Evolutionary conservation across 2,329 filamentous ascomycete genomes (phyloP).

Genomic region (Pyricularia grisea): DNA sequence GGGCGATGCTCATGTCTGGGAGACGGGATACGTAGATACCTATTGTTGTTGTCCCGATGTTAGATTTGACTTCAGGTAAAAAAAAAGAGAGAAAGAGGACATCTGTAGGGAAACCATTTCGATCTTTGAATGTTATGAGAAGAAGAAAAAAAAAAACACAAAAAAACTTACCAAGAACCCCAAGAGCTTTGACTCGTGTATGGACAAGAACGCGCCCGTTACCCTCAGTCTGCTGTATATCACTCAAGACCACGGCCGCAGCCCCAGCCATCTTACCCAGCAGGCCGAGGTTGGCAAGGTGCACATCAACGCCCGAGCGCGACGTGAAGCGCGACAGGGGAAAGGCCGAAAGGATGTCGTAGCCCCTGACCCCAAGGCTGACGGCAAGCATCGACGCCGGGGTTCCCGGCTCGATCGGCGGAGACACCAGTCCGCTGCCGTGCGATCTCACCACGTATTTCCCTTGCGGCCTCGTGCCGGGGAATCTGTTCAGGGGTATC

Average conservation of each 20-base stretch:
- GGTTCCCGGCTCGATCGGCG: slow-evolving; percentile 33
- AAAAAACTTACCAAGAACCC: slow-evolving; percentile 49
- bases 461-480: slow-evolving; percentile 49
- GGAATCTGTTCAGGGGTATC: slow-evolving; percentile 61
- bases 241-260: slow-evolving; percentile 61
- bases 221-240: slow-evolving; percentile 28
- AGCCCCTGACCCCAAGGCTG: slow-evolving; percentile 55
- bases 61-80: neutral
- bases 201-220: slow-evolving; percentile 56
- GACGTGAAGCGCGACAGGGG: slow-evolving; percentile 50
- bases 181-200: slow-evolving; percentile 70
- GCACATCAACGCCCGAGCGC: slow-evolving; percentile 36
- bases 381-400: slow-evolving; percentile 47
- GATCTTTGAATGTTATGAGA: too few relatives aligned
- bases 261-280: slow-evolving; percentile 84
- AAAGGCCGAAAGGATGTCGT: slow-evolving; percentile 74
- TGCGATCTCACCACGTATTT: slow-evolving; percentile 70
- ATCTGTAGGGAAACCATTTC: slow-evolving; percentile 3
- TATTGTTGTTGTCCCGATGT: slow-evolving; percentile 15
- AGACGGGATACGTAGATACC: slow-evolving; percentile 72
- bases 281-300: slow-evolving; percentile 65
- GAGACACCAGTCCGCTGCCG: slow-evolving; percentile 51
- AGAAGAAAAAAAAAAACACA: neutral
- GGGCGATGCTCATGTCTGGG: slow-evolving; percentile 45
- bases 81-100: neutral